phyloP scores from a whole-genome alignment of 208 protist species.

The Trypanosoma theileri region DNA sequence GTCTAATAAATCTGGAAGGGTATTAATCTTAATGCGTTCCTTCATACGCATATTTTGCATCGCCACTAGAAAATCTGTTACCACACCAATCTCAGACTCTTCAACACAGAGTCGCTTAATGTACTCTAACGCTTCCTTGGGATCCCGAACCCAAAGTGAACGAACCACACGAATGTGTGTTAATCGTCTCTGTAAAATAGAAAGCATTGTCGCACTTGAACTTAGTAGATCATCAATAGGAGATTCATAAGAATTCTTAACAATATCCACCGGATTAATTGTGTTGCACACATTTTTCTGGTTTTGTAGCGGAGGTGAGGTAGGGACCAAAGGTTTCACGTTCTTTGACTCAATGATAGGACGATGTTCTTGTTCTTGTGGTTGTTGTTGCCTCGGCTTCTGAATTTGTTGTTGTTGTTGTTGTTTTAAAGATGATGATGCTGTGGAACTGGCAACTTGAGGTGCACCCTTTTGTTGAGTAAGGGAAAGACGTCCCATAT shows the following conservation, averaged over 20 bases:
- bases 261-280: neutral
- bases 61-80: constrained; percentile 66
- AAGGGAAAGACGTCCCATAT: constrained; percentile 46
- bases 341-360: neutral
- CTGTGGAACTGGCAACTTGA: neutral
- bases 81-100: constrained; percentile 52
- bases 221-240: constrained; percentile 37
- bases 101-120: constrained; percentile 43
- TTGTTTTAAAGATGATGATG: neutral
- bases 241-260: neutral
- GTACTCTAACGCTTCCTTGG: constrained; percentile 49
- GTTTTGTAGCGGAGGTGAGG: too few relatives aligned
- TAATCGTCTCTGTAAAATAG: constrained; percentile 48
- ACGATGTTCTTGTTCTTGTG: neutral
- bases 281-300: too few relatives aligned
- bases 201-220: constrained; percentile 28
- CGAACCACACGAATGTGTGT: constrained; percentile 50
- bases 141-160: constrained; percentile 57
- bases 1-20: constrained; percentile 54
- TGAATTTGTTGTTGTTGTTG: neutral
- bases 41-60: constrained; percentile 79
- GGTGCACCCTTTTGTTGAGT: neutral
- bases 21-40: constrained; percentile 57
- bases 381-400: neutral
- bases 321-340: too few relatives aligned